Percentiles rank a stretch among this genome's conserved stretches.
These are phyloP conservation scores for Botrytis deweyae DNA, from an alignment of 2,329 filamentous ascomycete genomes.

Conservation along the genomic window DNA sequence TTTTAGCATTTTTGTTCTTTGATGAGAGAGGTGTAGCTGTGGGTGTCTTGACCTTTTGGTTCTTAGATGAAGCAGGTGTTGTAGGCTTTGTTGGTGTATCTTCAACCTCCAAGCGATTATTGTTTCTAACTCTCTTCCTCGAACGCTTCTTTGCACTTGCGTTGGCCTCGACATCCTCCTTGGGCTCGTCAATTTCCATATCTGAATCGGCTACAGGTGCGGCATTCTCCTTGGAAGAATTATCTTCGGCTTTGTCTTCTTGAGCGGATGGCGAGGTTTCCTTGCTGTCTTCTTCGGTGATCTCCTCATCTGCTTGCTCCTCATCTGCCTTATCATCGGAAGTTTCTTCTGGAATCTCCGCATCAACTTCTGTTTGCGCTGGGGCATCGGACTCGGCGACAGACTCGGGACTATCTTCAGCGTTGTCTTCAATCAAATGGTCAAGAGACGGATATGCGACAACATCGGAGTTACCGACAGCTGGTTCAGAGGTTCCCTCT, in stretches of 20 bases:
- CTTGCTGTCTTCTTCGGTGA: background rate
- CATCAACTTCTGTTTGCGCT: background rate
- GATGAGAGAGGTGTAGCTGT: constrained; percentile 1
- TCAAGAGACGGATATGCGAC: constrained; percentile 13
- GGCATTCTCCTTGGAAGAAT: background rate
- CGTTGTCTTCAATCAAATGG: constrained; percentile 1
- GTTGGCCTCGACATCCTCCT: constrained; percentile 3
- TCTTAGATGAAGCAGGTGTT: constrained; percentile 5
- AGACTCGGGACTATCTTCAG: background rate
- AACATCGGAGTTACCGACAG: background rate
- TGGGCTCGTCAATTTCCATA: constrained; percentile 12
- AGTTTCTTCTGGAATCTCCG: background rate
- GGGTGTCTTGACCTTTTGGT: background rate
- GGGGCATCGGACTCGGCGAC: background rate
- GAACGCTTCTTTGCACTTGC: constrained; percentile 24
- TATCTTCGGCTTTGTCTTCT: background rate
- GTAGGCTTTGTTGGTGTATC: constrained; percentile 8
- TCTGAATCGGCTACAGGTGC: background rate
- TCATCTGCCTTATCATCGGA: background rate
- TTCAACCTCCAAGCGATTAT: constrained; percentile 27
- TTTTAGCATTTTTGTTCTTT: background rate
- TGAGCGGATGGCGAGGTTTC: background rate
- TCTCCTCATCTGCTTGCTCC: background rate
- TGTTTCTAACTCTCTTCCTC: constrained; percentile 31
- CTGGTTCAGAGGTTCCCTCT: background rate